Conservation (phyloP, 2,329 filamentous ascomycete genomes). For the Sporothrix euskadiensis region DNA sequence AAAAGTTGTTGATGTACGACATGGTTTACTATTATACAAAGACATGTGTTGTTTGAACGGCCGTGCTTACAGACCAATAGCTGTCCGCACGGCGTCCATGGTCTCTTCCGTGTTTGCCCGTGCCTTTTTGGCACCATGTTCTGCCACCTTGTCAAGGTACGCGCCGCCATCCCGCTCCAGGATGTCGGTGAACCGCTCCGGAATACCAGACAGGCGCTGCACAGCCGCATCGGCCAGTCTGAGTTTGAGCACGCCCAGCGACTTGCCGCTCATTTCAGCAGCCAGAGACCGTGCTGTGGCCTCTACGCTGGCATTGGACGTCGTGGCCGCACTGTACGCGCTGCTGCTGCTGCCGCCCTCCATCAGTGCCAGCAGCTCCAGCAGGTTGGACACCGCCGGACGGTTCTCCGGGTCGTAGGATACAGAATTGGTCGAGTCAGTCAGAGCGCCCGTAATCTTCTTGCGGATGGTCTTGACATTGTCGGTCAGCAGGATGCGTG, state of each 20-base stretch:
- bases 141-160: constrained; percentile 55
- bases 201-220: constrained; percentile 53
- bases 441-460: constrained; percentile 74
- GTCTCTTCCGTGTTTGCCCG: constrained; percentile 59
- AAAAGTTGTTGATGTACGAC: not conserved
- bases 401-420: constrained; percentile 69
- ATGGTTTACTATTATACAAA: not conserved
- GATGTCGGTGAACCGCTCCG: constrained; percentile 57
- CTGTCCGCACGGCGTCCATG: constrained; percentile 55
- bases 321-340: not conserved
- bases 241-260: constrained; percentile 63
- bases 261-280: constrained; percentile 41
- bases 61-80: constrained; percentile 50
- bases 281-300: constrained; percentile 26
- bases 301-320: not conserved
- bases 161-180: constrained; percentile 40
- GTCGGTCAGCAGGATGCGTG: constrained; percentile 82
- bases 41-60: not conserved
- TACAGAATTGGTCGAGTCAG: constrained; percentile 68
- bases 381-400: constrained; percentile 84
- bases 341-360: constrained; percentile 37
- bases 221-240: constrained; percentile 61
- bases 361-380: constrained; percentile 76
- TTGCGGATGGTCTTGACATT: constrained; percentile 59
- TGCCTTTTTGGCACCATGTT: constrained; percentile 62